Conservation (phyloP, 306 rosid genomes). For the Lupinus albus region DNA sequence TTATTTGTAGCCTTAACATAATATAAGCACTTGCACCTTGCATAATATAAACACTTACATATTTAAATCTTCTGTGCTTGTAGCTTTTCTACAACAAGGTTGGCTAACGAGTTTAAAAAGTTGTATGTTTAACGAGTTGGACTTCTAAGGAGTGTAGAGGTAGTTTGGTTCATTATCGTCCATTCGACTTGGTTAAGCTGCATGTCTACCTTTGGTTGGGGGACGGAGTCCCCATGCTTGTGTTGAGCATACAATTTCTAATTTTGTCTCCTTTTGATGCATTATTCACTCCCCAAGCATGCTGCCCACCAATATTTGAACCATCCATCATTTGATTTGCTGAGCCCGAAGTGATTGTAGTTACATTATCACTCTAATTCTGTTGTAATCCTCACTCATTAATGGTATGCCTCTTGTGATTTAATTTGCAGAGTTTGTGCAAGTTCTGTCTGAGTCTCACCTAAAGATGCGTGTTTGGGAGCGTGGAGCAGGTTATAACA, state of each 20-base stretch:
- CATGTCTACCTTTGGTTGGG: slow-evolving; percentile 3
- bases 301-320: no score
- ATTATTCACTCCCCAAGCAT: neutral
- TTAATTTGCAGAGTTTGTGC: slow-evolving; percentile 78
- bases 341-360: neutral
- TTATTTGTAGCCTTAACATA: no score
- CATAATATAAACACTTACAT: no score
- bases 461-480: slow-evolving; percentile 98
- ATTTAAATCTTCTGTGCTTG: no score
- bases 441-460: slow-evolving; percentile 75
- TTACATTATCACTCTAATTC: neutral
- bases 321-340: neutral
- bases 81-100: no score
- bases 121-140: no score
- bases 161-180: no score
- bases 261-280: slow-evolving; percentile 10
- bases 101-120: no score
- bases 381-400: slow-evolving; percentile 1
- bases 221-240: slow-evolving; percentile 2
- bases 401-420: slow-evolving; percentile 22
- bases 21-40: no score
- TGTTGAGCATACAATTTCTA: slow-evolving; percentile 25
- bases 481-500: slow-evolving; percentile 87
- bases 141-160: no score
- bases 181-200: neutral